Conservation (phyloP, 2,329 filamentous ascomycete genomes). For the Kalmusia sp. region DNA sequence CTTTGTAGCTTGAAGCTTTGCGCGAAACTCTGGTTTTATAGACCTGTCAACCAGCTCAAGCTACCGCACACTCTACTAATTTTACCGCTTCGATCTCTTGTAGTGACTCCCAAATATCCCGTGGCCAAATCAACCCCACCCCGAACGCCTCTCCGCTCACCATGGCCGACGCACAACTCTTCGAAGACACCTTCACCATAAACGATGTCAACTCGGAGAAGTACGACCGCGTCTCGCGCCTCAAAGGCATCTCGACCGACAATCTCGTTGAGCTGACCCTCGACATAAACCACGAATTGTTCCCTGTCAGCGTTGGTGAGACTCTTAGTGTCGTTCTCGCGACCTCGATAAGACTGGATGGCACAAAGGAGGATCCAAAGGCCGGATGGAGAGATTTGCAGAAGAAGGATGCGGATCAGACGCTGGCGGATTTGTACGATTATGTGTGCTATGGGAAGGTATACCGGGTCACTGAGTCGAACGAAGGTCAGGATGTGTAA, state of each 20-base stretch:
- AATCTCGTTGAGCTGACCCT: constrained; percentile 80
- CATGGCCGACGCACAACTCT: constrained; percentile 87
- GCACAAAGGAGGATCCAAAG: constrained; percentile 64
- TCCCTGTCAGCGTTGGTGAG: constrained; percentile 76
- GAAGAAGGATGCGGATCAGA: constrained; percentile 53
- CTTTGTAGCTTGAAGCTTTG: neutral
- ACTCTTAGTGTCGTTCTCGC: constrained; percentile 82
- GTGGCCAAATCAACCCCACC: too few species aligned
- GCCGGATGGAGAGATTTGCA: constrained; percentile 71
- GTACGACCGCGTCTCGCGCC: constrained; percentile 93
- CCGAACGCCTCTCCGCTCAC: constrained; percentile 32
- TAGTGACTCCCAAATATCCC: too few species aligned
- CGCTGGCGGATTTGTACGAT: constrained; percentile 79
- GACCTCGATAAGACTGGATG: constrained; percentile 85
- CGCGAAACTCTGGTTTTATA: neutral
- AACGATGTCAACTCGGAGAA: constrained; percentile 81
- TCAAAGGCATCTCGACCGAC: constrained; percentile 79
- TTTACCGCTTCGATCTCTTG: too few species aligned
- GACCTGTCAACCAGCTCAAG: neutral
- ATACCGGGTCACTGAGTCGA: constrained; percentile 86
- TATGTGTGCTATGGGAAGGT: constrained; percentile 91
- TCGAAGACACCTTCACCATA: constrained; percentile 89
- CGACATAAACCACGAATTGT: constrained; percentile 94
- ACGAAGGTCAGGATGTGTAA: too few species aligned
- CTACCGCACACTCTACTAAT: too few species aligned